phyloP scores from a whole-genome alignment of 305 asterid species.

The Fraxinus greggii region DNA sequence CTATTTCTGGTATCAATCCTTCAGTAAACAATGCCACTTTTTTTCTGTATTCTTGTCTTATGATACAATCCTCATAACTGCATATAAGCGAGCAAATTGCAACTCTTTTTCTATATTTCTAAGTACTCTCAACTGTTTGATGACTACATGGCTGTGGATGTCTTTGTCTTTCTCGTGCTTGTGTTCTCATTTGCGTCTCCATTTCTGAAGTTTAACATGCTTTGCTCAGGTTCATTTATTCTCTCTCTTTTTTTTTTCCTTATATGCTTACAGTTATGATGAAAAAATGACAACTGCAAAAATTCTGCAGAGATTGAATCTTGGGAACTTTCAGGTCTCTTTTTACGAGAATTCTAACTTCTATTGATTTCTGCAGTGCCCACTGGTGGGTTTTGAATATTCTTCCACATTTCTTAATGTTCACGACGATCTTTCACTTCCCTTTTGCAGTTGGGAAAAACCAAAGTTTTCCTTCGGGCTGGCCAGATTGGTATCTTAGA shows the following conservation, averaged over 20 bases:
- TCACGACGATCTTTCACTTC: conserved; percentile 6
- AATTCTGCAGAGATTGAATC: conserved; percentile 76
- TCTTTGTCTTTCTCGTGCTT: conserved; percentile 19
- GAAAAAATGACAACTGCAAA: conserved; percentile 78
- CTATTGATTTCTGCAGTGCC: conserved; percentile 1
- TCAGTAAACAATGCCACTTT: not conserved
- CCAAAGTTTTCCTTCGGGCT: conserved; percentile 94
- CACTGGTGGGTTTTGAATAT: conserved; percentile 14
- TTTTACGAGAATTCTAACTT: conserved; percentile 23
- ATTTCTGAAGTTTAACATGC: conserved; percentile 24
- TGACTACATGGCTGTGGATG: not conserved
- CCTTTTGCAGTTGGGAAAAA: conserved; percentile 76
- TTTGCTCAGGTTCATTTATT: conserved; percentile 20
- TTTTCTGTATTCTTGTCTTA: not conserved
- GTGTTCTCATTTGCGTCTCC: conserved; percentile 12
- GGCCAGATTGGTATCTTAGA: conserved; percentile 93
- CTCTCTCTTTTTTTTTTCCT: not conserved
- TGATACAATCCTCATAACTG: not conserved
- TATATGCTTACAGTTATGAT: conserved; percentile 67
- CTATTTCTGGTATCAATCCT: not conserved
- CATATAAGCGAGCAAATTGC: not conserved
- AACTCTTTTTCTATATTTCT: not conserved
- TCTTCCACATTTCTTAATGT: conserved; percentile 23
- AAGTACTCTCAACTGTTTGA: not conserved
- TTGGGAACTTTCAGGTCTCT: conserved; percentile 90